Evolutionary conservation across 2,329 filamentous ascomycete species (phyloP), one percentile per base, ranked within the genome.

Genomic region (Eutypa lata): DNA sequence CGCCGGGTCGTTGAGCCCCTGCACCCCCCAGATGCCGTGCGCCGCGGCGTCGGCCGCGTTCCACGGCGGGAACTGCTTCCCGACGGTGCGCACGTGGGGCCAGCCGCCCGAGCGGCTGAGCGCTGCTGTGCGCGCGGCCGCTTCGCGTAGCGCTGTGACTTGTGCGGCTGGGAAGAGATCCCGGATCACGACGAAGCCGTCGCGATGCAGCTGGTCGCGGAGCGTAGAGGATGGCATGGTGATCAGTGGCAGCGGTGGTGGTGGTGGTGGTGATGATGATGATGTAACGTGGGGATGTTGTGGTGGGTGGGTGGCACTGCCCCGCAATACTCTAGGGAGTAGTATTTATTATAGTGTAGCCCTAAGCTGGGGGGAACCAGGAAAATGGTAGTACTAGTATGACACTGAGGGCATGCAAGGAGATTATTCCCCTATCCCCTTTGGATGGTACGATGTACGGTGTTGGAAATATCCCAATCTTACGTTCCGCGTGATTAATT

Each of bases 31-130:
- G 70, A 96, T 95, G 19, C 90, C 90, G 49, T 78, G 76, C 0
- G 76, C 70, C 0, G 73, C 74, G 0, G 76, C 68, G 1, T 74
- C 1, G 78, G 73, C 48, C 76, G 76, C 4, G 81, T 45, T 76
- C 91, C 91, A 96, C 0, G 91, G 91, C 1, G 91, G 91, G 73
- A 96, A 96, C 71, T 96, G 91, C 71, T 95, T 95, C 50, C 89
- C 89, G 2, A 94, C 82, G 0, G 89, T 93, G 58, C 91, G 88
- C 64, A 95, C 85, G 71, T 88, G 81, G 3, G 89, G 89, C 91
- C 91, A 96, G 57, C 78, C 65, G 37, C 90, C 90, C n/a, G 75
- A 61, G 57, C 89, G 84, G 42, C 89, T 87, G 42, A 83, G 73
- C 2, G 73, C 66, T 19, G 84, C 83, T n/a, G 82, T 80, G 53